A percentile compares a stretch with the other conserved stretches of the same genome.
Evolutionary conservation across 164 flowering plant genomes (phyloP).

Genomic region (Umbellularia californica): DNA sequence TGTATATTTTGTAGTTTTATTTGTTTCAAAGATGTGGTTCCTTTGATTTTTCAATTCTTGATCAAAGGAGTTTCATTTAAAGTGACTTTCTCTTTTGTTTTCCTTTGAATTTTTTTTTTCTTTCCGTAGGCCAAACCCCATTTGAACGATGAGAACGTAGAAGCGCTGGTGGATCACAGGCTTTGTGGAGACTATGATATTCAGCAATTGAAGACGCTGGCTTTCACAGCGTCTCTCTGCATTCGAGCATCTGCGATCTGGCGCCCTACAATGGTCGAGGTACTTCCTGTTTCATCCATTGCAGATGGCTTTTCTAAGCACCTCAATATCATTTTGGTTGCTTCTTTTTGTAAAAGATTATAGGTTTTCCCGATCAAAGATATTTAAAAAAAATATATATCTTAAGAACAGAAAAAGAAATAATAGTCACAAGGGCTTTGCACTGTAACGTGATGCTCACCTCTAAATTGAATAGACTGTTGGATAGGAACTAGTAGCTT

Average conservation of each 20-base stretch:
- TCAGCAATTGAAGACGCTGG: constrained; percentile 47
- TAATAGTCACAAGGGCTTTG: background rate
- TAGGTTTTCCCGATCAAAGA: background rate
- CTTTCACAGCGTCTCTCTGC: constrained; percentile 80
- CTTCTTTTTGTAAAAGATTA: background rate
- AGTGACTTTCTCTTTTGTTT: no score
- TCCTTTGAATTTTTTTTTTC: background rate
- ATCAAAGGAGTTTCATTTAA: no score
- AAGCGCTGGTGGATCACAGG: constrained; percentile 61
- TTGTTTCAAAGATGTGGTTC: no score
- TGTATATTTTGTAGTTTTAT: no score
- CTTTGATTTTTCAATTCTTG: no score
- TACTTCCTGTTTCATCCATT: constrained; percentile 14
- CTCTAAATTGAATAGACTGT: background rate
- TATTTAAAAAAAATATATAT: no score
- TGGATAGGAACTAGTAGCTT: no score
- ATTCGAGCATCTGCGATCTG: constrained; percentile 68
- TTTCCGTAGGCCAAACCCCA: constrained; percentile 63
- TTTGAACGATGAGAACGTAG: constrained; percentile 47
- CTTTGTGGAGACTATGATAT: constrained; percentile 55
- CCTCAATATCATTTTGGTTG: background rate
- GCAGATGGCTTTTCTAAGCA: background rate
- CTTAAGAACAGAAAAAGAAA: no score
- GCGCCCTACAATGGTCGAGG: constrained; percentile 93
- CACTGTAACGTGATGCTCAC: background rate